phyloP scores from a whole-genome alignment of 768 basidiomycete species.

The Tricholoma sp. region DNA sequence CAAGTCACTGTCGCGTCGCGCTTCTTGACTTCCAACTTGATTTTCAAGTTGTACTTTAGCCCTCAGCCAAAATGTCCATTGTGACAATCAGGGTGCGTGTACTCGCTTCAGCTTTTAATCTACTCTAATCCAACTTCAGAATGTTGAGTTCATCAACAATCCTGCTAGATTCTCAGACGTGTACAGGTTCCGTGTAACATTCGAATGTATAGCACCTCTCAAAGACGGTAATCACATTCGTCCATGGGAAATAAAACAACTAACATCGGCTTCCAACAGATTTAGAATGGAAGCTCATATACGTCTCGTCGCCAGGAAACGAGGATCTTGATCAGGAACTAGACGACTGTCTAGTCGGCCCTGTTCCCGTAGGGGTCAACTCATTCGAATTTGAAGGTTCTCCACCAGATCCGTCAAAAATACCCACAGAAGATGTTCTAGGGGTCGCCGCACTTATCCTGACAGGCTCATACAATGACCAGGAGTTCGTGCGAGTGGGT shows the following conservation, averaged over 20 bases:
- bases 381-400: constrained; percentile 94
- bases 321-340: constrained; percentile 95
- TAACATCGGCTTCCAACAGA: constrained; percentile 41
- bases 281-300: constrained; percentile 97
- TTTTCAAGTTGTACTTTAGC: constrained; percentile 2
- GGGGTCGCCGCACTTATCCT: constrained; percentile 97
- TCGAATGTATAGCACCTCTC: constrained; percentile 91
- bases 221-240: constrained; percentile 62
- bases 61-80: constrained; percentile 47
- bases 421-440: constrained; percentile 86
- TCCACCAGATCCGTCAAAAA: constrained; percentile 77
- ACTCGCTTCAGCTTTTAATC: neutral
- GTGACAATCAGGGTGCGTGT: constrained; percentile 60
- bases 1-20: constrained; percentile 19
- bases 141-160: constrained; percentile 90
- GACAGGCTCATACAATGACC: constrained; percentile 92
- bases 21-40: neutral
- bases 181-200: constrained; percentile 92
- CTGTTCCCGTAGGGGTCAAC: constrained; percentile 94
- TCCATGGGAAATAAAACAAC: neutral
- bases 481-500: constrained; percentile 98
- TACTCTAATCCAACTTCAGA: constrained; percentile 33
- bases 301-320: constrained; percentile 90
- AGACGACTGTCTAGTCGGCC: constrained; percentile 96
- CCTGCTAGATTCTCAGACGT: constrained; percentile 87